Evolutionary conservation across 2,329 filamentous ascomycete genomes (phyloP).

Genomic region (Talaromyces sp.): DNA sequence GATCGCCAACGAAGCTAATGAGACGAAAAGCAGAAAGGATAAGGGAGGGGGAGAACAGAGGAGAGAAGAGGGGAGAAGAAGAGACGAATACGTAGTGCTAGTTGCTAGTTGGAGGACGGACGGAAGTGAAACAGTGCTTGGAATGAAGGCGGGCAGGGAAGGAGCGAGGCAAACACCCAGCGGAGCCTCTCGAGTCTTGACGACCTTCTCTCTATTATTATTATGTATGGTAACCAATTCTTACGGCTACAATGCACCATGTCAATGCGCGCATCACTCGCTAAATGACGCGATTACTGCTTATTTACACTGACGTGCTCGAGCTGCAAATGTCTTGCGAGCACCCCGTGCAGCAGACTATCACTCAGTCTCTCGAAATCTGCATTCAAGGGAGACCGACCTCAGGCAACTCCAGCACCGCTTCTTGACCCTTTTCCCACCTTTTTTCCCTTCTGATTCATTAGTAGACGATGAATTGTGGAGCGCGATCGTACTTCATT

Average conservation of each 20-base stretch:
- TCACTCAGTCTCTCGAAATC: background rate
- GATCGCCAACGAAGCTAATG: background rate
- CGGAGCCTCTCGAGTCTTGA: background rate
- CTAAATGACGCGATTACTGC: background rate
- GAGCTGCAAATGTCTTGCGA: background rate
- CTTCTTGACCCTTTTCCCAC: background rate
- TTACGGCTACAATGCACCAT: background rate
- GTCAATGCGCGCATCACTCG: background rate
- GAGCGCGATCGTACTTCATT: background rate
- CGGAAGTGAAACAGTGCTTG: constrained; percentile 5
- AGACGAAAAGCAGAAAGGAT: background rate
- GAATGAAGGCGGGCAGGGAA: constrained; percentile 11
- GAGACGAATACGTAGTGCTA: too few relatives aligned
- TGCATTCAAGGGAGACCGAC: background rate
- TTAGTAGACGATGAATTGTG: background rate
- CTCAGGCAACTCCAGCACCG: background rate
- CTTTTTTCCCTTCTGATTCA: background rate
- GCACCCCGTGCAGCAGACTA: background rate
- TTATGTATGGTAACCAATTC: background rate
- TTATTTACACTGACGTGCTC: background rate
- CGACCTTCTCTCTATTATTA: background rate
- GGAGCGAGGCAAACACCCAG: background rate
- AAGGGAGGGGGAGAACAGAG: background rate
- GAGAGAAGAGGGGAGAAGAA: background rate
- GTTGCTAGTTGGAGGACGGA: background rate